Base-by-base conservation (phyloP, 192 early-diverging fungal species). In the Pilaira anomala region DNA sequence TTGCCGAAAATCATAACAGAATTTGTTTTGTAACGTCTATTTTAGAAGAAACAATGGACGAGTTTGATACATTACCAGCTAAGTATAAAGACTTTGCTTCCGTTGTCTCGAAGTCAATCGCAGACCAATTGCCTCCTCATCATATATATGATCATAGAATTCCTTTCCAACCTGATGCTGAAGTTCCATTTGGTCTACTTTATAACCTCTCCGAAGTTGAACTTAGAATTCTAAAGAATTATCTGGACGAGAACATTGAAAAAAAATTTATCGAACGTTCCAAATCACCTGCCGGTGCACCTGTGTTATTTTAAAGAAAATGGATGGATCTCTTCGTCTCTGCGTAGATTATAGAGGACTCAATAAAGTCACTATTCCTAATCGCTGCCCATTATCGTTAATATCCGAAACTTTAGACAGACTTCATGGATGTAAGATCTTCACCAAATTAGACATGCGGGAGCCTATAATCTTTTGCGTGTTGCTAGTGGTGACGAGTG, bases 271-370 rank as follows among this genome's bases (percentile, higher is more conserved):
- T 66, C 30, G 21, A 40, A 6, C 52, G 40, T 11, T 66, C 64
- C 2, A 28, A 52, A 48, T 42, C 67, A 0, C 80, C 78, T 0
- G 69, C 48, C 51, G 74, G 70, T 0, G 63, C 71, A 0, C 80
- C 77, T 0, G 63, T 79, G 0, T 8, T 82, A 40, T 82, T 82
- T 67, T 73, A 73, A 1, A 49, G 62, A 18, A 80, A 80, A 40
- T 84, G 84, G 45, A 74, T 72, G 52, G 82, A 76, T 21, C 54
- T 2, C 18, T 56, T 7, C 21, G 30, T 16, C 36, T 56, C 29
- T 56, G 54, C 7, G 30, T 33, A 33, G 30, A 33, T 12, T 33
- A 33, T 7, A 3, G 30, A 5, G 30, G 30, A 5, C 30, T 33
- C 30, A 33, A 33, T 7, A 33, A 33, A 7, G 7, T 33, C 7